A percentile compares a stretch with the other conserved stretches of the same genome.
phyloP scores from a whole-genome alignment of 306 rosid species.

The Lithocarpus polystachyus region DNA sequence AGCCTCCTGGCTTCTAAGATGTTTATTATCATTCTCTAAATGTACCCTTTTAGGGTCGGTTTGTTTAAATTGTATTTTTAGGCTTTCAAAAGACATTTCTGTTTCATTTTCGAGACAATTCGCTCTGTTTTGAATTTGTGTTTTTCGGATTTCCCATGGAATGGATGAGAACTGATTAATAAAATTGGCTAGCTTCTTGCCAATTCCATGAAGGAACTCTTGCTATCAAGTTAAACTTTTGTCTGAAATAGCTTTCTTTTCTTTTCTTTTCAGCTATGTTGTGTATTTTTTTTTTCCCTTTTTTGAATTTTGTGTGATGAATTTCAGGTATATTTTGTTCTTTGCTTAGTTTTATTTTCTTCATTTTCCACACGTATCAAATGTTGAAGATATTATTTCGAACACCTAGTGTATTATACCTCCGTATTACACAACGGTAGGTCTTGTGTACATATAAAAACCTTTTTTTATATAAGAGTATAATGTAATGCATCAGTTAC shows the following conservation, averaged over 20 bases:
- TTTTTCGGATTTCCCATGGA: slow-evolving; percentile 27
- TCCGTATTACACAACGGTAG: no score
- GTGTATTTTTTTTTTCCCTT: background rate
- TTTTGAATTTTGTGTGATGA: background rate
- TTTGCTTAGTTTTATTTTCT: no score
- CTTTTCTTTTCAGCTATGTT: no score
- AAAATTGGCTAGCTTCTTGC: slow-evolving; percentile 16
- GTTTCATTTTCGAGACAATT: slow-evolving; percentile 11
- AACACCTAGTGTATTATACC: no score
- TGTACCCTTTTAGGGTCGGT: slow-evolving; percentile 12
- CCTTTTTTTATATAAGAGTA: no score
- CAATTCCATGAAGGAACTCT: background rate
- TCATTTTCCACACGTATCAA: no score
- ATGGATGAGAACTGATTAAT: slow-evolving; percentile 43
- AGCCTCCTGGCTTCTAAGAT: slow-evolving; percentile 29
- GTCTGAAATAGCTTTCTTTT: background rate
- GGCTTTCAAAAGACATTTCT: background rate
- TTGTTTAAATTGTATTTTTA: slow-evolving; percentile 5
- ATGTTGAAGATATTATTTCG: no score
- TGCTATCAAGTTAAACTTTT: background rate
- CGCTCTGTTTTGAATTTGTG: slow-evolving; percentile 27
- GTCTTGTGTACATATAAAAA: no score
- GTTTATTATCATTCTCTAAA: background rate
- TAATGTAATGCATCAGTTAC: no score
- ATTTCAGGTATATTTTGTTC: no score